Evolutionary conservation across 805 yeast genomes (phyloP), one percentile per base, ranked within the genome.

Genomic region (Saccharomycopsis schoenii): DNA sequence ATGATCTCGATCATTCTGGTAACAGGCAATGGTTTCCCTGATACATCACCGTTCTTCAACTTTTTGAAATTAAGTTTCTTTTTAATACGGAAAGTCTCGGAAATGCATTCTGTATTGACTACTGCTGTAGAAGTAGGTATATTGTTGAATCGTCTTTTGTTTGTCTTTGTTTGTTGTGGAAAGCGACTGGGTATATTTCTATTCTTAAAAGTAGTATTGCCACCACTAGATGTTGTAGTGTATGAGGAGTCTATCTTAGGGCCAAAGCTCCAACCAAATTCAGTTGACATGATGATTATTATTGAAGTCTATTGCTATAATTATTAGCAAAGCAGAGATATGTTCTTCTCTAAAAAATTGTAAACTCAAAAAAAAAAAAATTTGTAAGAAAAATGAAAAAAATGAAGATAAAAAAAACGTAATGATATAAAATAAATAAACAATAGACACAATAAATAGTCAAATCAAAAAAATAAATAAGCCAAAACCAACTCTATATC

Each of bases 1-100:
- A 89, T 74, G 9, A 86, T 82, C 70, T 89, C 94, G 21, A 89
- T 76, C 34, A 87, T 72, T 62, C 96, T 77, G 56, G 75, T 70
- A 19, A 88, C 69, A 3, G 94, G 88, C 58, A 89, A 77, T 12
- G 77, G 77, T 63, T 82, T 83, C 4, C 91, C 89, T 40, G 71
- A 47, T 1, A 47, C 52, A 47, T 47, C 52, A 21, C 64, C 21
- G 83, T 78, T 36, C 37, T 57, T 36, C n/a, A 47, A 14, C 12
- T 25, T 47, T 47, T 47, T 47, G 12, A 47, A 47, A 21, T 47
- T 47, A 24, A 47, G 34, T 9, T 47, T 43, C 47, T 34, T 56
- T 42, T 24, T 43, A 34, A 41, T 34, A 19, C 52, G 52, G 10
- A 47, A 47, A 4, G 14, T 21, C 21, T 47, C 52, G 6, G 52